Evolutionary conservation across 805 yeast species (phyloP).

Genomic region (Cyberlindnera amylophila): DNA sequence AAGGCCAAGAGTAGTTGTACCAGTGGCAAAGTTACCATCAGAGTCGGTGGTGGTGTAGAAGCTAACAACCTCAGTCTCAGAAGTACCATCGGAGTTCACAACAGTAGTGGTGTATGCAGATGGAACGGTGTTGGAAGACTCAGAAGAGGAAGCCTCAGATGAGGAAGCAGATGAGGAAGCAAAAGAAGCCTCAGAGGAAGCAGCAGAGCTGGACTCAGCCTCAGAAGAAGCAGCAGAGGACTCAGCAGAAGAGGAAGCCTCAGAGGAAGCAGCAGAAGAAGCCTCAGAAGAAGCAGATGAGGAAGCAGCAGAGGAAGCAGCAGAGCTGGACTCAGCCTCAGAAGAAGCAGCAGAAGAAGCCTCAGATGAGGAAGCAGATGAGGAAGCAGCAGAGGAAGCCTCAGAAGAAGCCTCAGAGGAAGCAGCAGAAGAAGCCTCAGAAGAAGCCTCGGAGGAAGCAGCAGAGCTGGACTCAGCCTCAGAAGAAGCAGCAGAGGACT

Average conservation of each 20-base stretch:
- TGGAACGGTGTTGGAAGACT: background rate
- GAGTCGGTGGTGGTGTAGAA: conserved; percentile 4
- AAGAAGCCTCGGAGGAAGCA: background rate
- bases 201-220: background rate
- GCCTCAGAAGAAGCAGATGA: too few species aligned
- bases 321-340: too few species aligned
- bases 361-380: too few species aligned
- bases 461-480: conserved; percentile 3
- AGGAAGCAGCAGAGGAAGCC: background rate
- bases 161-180: background rate
- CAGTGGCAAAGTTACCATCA: conserved; percentile 4
- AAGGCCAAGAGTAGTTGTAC: conserved; percentile 19
- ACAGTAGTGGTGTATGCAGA: conserved; percentile 3
- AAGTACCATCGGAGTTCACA: background rate
- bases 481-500: conserved; percentile 5
- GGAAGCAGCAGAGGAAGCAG: too few species aligned
- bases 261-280: background rate
- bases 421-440: too few species aligned
- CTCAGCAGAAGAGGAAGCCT: background rate
- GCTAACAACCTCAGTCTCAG: conserved; percentile 2
- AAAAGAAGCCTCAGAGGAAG: background rate
- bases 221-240: conserved; percentile 5
- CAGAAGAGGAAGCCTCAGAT: conserved; percentile 6
- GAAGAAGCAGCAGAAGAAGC: too few species aligned
- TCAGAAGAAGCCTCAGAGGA: conserved; percentile 7